phyloP scores from a whole-genome alignment of 306 rosid species.

The Trifolium pratense region DNA sequence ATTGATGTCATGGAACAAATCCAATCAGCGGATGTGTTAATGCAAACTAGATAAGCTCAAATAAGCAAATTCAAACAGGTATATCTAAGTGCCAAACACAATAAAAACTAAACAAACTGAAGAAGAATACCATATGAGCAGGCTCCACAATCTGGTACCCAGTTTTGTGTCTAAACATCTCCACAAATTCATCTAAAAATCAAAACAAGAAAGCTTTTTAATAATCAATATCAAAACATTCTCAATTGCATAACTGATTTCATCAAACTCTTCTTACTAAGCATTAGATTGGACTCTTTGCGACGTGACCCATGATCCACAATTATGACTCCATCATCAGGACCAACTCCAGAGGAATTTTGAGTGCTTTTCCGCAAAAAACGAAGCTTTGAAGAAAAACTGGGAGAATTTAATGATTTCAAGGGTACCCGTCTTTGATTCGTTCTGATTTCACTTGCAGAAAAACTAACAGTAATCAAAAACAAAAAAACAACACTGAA shows the following conservation, averaged over 20 bases:
- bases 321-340: conserved; percentile 70
- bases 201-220: conserved; percentile 23
- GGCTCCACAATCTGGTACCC: conserved; percentile 86
- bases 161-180: conserved; percentile 76
- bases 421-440: conserved; percentile 41
- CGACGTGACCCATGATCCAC: conserved; percentile 98
- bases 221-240: conserved; percentile 24
- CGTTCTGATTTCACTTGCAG: conserved; percentile 43
- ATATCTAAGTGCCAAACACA: not conserved
- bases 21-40: not conserved
- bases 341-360: conserved; percentile 52
- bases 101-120: not conserved
- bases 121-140: conserved; percentile 83
- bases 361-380: conserved; percentile 46
- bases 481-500: not conserved
- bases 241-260: conserved; percentile 17
- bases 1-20: not conserved
- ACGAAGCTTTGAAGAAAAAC: conserved; percentile 33
- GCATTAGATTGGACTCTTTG: conserved; percentile 84
- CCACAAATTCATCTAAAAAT: conserved; percentile 80
- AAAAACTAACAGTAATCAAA: conserved; percentile 34
- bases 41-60: not conserved
- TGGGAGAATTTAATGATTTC: conserved; percentile 45
- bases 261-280: conserved; percentile 55
- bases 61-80: not conserved